These are phyloP conservation scores for Iris macrosiphon DNA, from an alignment of 106 monocot species.

Conservation along the genomic window DNA sequence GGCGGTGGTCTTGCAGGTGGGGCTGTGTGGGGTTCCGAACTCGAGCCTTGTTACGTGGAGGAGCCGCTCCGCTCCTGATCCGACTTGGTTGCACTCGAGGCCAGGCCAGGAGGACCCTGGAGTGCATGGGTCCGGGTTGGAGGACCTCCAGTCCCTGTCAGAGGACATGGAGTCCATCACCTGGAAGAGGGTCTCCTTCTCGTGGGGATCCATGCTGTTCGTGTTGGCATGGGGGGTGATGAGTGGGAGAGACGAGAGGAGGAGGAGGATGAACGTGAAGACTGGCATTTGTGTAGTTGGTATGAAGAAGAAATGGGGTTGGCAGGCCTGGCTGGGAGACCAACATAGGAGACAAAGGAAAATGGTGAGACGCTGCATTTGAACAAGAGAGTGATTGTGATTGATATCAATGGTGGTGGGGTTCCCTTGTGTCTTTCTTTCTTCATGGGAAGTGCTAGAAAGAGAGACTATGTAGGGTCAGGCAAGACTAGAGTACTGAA, in stretches of 20 bases:
- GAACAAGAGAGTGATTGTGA: too few relatives aligned
- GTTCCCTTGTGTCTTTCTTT: too few relatives aligned
- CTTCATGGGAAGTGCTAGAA: too few relatives aligned
- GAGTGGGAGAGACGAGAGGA: constrained; percentile 2
- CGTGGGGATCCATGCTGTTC: constrained; percentile 27
- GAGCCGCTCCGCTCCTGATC: constrained; percentile 20
- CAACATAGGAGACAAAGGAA: too few relatives aligned
- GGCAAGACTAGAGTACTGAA: too few relatives aligned
- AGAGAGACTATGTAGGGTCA: too few relatives aligned
- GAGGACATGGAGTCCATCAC: constrained; percentile 82
- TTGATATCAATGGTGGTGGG: too few relatives aligned
- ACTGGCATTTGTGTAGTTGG: too few relatives aligned
- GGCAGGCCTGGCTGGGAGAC: too few relatives aligned
- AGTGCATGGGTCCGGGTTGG: constrained; percentile 62
- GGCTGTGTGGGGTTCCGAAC: constrained; percentile 60
- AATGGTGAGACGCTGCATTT: too few relatives aligned
- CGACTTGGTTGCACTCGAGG: constrained; percentile 47
- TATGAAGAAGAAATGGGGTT: too few relatives aligned
- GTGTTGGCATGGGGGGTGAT: background rate
- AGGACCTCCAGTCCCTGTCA: constrained; percentile 64
- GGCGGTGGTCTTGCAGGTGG: constrained; percentile 52
- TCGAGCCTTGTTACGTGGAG: constrained; percentile 66
- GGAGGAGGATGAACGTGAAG: background rate
- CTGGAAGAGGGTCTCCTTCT: constrained; percentile 66
- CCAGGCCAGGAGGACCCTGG: constrained; percentile 70